Evolutionary conservation across 2,329 filamentous ascomycete species (phyloP).

Genomic region (Dactylellina leptospora): DNA sequence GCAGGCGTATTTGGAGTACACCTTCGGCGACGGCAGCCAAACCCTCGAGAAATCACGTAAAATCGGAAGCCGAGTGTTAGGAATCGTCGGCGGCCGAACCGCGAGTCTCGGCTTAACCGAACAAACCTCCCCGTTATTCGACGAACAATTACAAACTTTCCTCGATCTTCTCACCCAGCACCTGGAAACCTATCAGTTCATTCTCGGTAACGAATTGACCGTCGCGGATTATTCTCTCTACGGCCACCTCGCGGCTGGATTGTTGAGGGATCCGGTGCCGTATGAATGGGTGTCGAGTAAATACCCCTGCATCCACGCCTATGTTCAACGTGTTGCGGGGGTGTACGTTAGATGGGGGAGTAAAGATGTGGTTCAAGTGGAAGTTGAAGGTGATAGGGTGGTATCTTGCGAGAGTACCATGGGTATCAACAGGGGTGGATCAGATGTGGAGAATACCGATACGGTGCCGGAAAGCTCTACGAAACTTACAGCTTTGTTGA

Average conservation of each 20-base stretch:
- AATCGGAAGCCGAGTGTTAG: conserved; percentile 10
- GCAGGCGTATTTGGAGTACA: conserved; percentile 43
- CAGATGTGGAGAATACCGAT: conserved; percentile 20
- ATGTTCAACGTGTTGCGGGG: conserved; percentile 25
- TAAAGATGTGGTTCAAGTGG: conserved; percentile 26
- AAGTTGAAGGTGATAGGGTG: conserved; percentile 21
- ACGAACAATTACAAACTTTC: conserved; percentile 21
- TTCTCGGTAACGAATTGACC: conserved; percentile 29
- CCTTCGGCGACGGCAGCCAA: conserved; percentile 33
- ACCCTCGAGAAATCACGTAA: conserved; percentile 12
- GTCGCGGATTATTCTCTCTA: conserved; percentile 35
- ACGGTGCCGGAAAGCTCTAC: conserved; percentile 30
- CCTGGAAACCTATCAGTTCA: conserved; percentile 41
- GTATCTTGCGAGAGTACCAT: conserved; percentile 30
- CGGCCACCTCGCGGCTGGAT: conserved; percentile 16
- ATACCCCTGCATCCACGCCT: conserved; percentile 36
- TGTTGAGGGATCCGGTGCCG: conserved; percentile 39
- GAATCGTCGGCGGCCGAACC: conserved; percentile 12
- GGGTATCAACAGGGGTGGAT: conserved; percentile 27
- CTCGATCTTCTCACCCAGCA: conserved; percentile 33
- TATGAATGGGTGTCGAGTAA: conserved; percentile 27
- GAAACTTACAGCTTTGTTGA: conserved; percentile 15
- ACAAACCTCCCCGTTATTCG: conserved; percentile 12
- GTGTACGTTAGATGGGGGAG: conserved; percentile 33
- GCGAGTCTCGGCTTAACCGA: conserved; percentile 23